Base-by-base conservation (phyloP, 306 rosid genomes). In the Boehmeria nivea region DNA sequence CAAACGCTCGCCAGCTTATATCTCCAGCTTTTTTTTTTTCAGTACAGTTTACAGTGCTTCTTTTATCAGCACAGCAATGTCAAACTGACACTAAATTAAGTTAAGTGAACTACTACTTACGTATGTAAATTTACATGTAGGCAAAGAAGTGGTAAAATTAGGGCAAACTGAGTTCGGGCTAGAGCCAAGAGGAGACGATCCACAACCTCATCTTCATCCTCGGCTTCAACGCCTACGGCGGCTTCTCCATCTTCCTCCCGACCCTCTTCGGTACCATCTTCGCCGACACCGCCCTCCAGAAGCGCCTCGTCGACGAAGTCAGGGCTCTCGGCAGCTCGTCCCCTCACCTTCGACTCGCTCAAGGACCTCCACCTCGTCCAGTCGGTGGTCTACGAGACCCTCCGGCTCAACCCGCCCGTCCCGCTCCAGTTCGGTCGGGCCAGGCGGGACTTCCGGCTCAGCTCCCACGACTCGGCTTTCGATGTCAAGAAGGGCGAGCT, bases 211-310 rank as follows among this genome's bases (percentile, higher is more conserved):
- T 93, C 4, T 93, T 93, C 66, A 23, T 80, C 12, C 40, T 93
- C 31, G 99, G 99, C 19, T 93, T 93, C 88, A 87, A 93, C 26
- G 78, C 95, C 5, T 93, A 63, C 39, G 99, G 99, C 3, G 96
- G 99, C 8, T 93, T 93, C 59, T 69, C 95, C 11, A 18, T 93
- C 40, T 87, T 83, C 58, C 64, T 93, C 0, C 96, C 99, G 0
- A 26, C 59, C 57, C 64, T 93, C 18, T 39, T 93, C 33, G 64
- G 61, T 0, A 7, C 66, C 8, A 38, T 93, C 11, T 76, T 69
- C 7, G 71, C 54, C 12, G 81, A 76, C 78, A 8, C 51, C 15
- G 89, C 78, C 0, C 63, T 93, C 33, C 95, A 93, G 28, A 69
- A 73, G 16, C 65, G 70, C 53, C 24, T 93, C 6, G 69, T 63